Evolutionary conservation across 345 rosid genomes (phyloP), one percentile per base, ranked within the genome.

Genomic region (Rhizophora apiculata): DNA sequence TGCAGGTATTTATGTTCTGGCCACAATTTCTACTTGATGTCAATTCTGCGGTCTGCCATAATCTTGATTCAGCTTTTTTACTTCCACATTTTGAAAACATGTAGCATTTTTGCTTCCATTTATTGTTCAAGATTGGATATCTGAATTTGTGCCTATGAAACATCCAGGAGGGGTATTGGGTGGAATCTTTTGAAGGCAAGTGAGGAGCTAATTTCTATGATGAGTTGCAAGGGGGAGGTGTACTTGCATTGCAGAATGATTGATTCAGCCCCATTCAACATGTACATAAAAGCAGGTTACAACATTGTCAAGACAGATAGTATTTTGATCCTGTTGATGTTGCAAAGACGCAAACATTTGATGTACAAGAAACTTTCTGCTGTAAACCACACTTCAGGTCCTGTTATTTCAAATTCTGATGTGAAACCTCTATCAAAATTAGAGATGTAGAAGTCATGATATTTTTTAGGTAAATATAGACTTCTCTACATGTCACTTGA

Each of bases 141-240:
- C 46, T 74, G 37, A 70, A 30, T 64, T 64, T 37, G 24, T 61
- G 49, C 46, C 19, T 34, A 54, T 75, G 70, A 56, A 76, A 76
- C 60, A 70, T 71, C 59, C 85, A 94, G 98, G 95, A 85, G 80
- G 70, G 90, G 96, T 53, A 88, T 94, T 36, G 97, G 96, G 26
- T 94, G 97, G 96, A 89, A 91, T 84, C 93, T 94, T 79, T 79
- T 91, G 80, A 91, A 84, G 86, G 96, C 96, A 22, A 83, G 96
- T 71, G 97, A 89, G 84, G 95, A 91, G 71, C 59, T 94, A 22
- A 86, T 94, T 76, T 75, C 85, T 5, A 84, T 78, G 81, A 82
- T 91, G 85, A 69, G 80, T 84, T 67, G 60, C 29, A 77, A 80
- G 1, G 81, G 76, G 68, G 92, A 91, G 75, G 96, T 87, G 52